These are phyloP conservation scores for Euclidium syriacum DNA, from an alignment of 345 rosid genomes.

Conservation along the genomic window DNA sequence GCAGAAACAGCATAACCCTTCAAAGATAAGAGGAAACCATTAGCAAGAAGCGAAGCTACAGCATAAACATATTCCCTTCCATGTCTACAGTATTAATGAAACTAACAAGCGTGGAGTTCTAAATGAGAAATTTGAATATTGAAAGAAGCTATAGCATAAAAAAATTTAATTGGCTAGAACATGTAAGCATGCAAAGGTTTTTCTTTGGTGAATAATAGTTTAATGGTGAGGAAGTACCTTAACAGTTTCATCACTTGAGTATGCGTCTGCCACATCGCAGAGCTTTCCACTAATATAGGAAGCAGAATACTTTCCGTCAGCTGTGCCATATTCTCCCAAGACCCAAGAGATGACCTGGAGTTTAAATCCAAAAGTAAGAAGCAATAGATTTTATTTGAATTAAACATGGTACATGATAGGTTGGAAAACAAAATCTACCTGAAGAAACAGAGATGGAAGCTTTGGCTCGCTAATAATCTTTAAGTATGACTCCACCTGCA, in stretches of 20 bases:
- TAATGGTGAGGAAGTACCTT: conserved; percentile 49
- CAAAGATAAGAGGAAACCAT: conserved; percentile 25
- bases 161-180: neutral
- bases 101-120: neutral
- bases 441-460: conserved; percentile 94
- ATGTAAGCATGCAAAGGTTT: neutral
- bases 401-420: neutral
- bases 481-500: conserved; percentile 95
- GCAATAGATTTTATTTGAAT: neutral
- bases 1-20: conserved; percentile 95
- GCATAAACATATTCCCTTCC: too few species aligned
- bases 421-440: conserved; percentile 39
- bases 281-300: conserved; percentile 83
- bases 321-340: conserved; percentile 90
- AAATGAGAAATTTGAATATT: neutral
- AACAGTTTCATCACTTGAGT: conserved; percentile 88
- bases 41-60: too few species aligned
- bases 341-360: conserved; percentile 98
- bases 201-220: neutral
- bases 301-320: conserved; percentile 78
- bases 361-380: conserved; percentile 26
- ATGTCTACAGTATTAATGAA: too few species aligned
- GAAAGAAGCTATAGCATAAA: conserved; percentile 2
- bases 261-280: conserved; percentile 93
- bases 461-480: conserved; percentile 83